phyloP scores from a whole-genome alignment of 2,329 filamentous ascomycete species.

The Boeremia exigua region DNA sequence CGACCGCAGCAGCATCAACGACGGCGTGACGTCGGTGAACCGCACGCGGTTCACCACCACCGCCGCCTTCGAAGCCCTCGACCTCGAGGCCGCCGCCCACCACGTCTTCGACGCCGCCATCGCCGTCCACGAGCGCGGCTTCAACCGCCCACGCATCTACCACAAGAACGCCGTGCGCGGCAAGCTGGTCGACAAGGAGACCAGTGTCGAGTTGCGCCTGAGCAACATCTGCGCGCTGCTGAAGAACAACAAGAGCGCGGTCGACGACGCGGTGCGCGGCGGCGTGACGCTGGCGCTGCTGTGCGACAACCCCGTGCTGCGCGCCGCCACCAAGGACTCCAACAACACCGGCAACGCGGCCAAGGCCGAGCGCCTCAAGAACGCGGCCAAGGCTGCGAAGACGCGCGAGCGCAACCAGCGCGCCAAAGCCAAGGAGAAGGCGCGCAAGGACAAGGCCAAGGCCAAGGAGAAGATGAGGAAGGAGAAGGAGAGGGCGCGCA shows the following conservation, averaged over 20 bases:
- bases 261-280: conserved; percentile 36
- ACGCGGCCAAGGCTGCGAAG: conserved; percentile 1
- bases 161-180: conserved; percentile 35
- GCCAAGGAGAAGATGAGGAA: background rate
- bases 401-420: background rate
- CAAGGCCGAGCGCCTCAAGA: conserved; percentile 19
- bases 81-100: conserved; percentile 40
- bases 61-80: conserved; percentile 14
- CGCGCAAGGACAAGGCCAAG: background rate
- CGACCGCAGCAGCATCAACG: conserved; percentile 25
- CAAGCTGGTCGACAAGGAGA: conserved; percentile 24
- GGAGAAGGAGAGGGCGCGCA: background rate
- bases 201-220: conserved; percentile 30
- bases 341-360: conserved; percentile 36
- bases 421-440: background rate
- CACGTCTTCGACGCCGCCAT: conserved; percentile 36
- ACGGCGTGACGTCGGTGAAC: conserved; percentile 23
- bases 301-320: conserved; percentile 33
- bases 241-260: conserved; percentile 29
- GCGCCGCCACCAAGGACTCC: conserved; percentile 26
- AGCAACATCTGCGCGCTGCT: conserved; percentile 28
- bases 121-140: conserved; percentile 36
- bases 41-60: conserved; percentile 24
- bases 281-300: conserved; percentile 32
- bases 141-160: conserved; percentile 26